Evolutionary conservation across 352 stramenopile genomes (phyloP).

Genomic region (Phytophthora meadii): DNA sequence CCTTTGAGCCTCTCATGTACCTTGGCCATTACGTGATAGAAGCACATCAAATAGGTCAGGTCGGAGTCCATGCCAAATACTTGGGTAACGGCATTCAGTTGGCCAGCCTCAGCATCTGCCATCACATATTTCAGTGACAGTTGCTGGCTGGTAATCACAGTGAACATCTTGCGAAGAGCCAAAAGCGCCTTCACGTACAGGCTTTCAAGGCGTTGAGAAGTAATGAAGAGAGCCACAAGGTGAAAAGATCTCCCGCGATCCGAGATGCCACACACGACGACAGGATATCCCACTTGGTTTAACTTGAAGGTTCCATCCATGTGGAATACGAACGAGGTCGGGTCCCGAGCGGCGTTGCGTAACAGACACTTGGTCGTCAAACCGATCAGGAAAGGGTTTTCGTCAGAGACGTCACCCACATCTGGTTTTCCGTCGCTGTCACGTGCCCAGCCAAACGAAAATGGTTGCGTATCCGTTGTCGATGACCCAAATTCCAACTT

Average conservation of each 20-base stretch:
- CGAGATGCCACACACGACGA: not conserved
- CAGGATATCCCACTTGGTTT: constrained; percentile 1
- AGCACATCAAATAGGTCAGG: not conserved
- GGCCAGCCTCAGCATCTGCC: not conserved
- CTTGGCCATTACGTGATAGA: not conserved
- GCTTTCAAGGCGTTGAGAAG: not conserved
- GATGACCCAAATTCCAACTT: not conserved
- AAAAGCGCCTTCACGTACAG: not conserved
- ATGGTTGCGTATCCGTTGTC: not conserved
- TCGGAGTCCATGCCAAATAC: not conserved
- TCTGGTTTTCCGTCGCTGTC: no score
- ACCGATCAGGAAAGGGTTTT: not conserved
- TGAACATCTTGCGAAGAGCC: not conserved
- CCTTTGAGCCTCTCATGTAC: not conserved
- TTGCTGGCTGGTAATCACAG: not conserved
- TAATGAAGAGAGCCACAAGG: not conserved
- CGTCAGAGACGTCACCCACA: not conserved
- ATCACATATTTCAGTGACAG: not conserved
- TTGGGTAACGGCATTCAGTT: not conserved
- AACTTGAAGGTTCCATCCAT: not conserved
- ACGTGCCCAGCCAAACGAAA: not conserved
- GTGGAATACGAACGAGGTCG: not conserved
- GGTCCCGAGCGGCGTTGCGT: not conserved
- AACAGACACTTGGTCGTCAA: not conserved
- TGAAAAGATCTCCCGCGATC: not conserved